A percentile compares a stretch with the other conserved stretches of the same genome.
These are phyloP conservation scores for Talaromyces sp. DNA, from an alignment of 2,329 filamentous ascomycete genomes.

Conservation along the genomic window DNA sequence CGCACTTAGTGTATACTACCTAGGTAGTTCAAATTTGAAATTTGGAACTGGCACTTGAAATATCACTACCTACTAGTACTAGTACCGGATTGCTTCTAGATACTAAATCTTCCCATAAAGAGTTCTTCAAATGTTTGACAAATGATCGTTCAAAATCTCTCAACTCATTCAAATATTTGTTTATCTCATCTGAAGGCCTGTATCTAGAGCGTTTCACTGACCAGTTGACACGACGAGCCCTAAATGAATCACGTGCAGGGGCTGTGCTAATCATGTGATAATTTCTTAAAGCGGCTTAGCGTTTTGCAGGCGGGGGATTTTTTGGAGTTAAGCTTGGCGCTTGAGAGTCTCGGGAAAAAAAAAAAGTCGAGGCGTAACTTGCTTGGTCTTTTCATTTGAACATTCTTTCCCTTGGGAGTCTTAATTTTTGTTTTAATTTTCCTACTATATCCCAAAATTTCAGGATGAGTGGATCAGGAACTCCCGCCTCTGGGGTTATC, in stretches of 20 bases:
- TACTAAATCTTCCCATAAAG: too few species aligned
- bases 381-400: conserved; percentile 8
- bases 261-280: conserved; percentile 30
- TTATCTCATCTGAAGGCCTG: too few species aligned
- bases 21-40: too few species aligned
- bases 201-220: background rate
- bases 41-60: too few species aligned
- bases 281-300: conserved; percentile 18
- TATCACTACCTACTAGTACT: too few species aligned
- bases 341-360: conserved; percentile 31
- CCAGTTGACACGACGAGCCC: conserved; percentile 22
- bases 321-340: conserved; percentile 32
- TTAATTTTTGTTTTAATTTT: conserved; percentile 12
- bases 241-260: conserved; percentile 22
- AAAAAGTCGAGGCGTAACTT: conserved; percentile 30
- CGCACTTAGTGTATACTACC: too few species aligned
- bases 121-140: too few species aligned
- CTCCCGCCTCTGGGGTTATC: conserved; percentile 30
- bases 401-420: conserved; percentile 5
- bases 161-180: too few species aligned
- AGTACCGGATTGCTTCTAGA: too few species aligned
- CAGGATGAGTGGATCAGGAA: conserved; percentile 36
- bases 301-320: conserved; percentile 20
- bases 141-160: too few species aligned
- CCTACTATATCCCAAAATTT: conserved; percentile 10